Conservation (phyloP, 1,284 basidiomycete genomes). For the Blastosporella zonata region DNA sequence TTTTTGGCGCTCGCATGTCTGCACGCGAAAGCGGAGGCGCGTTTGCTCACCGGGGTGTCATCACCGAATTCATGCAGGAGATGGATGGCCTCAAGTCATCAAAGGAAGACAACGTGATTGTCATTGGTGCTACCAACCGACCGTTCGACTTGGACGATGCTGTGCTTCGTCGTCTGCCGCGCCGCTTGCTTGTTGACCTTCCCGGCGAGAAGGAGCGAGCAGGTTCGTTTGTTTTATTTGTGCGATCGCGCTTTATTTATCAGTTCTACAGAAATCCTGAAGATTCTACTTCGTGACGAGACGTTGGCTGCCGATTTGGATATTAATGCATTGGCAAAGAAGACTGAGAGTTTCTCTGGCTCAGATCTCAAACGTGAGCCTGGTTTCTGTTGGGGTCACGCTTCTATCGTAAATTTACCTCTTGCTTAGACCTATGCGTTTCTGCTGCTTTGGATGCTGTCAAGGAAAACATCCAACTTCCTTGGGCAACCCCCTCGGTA, state of each 20-base stretch:
- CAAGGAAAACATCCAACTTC: slow-evolving; percentile 77
- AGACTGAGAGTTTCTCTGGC: slow-evolving; percentile 86
- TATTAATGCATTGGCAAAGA: slow-evolving; percentile 59
- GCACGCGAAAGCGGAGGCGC: slow-evolving; percentile 79
- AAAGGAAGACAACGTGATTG: slow-evolving; percentile 80
- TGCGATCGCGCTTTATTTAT: slow-evolving; percentile 1
- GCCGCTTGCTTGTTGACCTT: slow-evolving; percentile 81
- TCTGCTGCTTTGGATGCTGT: slow-evolving; percentile 86
- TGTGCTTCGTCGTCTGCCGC: slow-evolving; percentile 79
- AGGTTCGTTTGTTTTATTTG: slow-evolving; percentile 40
- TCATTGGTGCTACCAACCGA: slow-evolving; percentile 93
- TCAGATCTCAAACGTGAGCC: slow-evolving; percentile 89
- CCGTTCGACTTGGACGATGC: slow-evolving; percentile 86
- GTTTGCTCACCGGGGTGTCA: slow-evolving; percentile 80
- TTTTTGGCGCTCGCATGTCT: slow-evolving; percentile 87
- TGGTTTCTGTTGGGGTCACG: background rate
- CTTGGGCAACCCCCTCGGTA: slow-evolving; percentile 48
- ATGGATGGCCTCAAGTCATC: slow-evolving; percentile 92
- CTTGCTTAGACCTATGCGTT: slow-evolving; percentile 75
- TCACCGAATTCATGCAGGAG: slow-evolving; percentile 98
- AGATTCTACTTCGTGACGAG: slow-evolving; percentile 81
- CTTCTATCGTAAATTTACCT: slow-evolving; percentile 10
- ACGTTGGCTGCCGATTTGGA: slow-evolving; percentile 67
- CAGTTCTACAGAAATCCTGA: slow-evolving; percentile 65
- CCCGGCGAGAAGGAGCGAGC: slow-evolving; percentile 80